Percentiles rank a stretch among this genome's conserved stretches.
Evolutionary conservation across 225 moss, liverwort and hornwort genomes (phyloP).

Genomic region (Takakia lepidozioides): DNA sequence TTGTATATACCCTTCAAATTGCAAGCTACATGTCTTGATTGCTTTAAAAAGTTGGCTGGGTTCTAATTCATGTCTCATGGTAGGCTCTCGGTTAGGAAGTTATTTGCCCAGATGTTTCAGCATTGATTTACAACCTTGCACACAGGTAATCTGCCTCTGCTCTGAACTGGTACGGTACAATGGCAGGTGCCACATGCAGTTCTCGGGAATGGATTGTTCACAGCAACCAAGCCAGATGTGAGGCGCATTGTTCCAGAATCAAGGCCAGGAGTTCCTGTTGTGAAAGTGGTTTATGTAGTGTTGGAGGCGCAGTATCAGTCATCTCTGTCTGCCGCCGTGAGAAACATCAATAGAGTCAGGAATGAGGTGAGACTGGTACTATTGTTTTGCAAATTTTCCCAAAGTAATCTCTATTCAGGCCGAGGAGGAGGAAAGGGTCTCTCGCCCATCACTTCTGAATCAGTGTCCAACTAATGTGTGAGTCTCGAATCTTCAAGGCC

Average conservation of each 20-base stretch:
- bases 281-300: constrained; percentile 97
- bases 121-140: not conserved
- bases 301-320: constrained; percentile 95
- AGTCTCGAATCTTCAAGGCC: no score
- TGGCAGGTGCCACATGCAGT: constrained; percentile 18
- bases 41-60: no score
- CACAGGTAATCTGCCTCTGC: not conserved
- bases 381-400: no score
- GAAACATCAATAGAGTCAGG: constrained; percentile 71
- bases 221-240: constrained; percentile 81
- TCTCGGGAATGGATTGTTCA: constrained; percentile 86
- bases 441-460: no score
- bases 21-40: no score
- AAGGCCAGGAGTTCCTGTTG: constrained; percentile 71
- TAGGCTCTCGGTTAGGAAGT: no score
- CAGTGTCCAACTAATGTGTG: no score
- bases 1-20: no score
- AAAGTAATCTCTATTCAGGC: no score
- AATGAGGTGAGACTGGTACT: constrained; percentile 35
- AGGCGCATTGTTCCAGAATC: constrained; percentile 95
- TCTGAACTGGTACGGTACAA: no score
- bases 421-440: no score
- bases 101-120: not conserved
- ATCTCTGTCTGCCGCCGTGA: constrained; percentile 83
- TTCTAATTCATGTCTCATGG: no score